These are phyloP conservation scores for Talaromyces sp. DNA, from an alignment of 2,329 filamentous ascomycete genomes.

Conservation along the genomic window DNA sequence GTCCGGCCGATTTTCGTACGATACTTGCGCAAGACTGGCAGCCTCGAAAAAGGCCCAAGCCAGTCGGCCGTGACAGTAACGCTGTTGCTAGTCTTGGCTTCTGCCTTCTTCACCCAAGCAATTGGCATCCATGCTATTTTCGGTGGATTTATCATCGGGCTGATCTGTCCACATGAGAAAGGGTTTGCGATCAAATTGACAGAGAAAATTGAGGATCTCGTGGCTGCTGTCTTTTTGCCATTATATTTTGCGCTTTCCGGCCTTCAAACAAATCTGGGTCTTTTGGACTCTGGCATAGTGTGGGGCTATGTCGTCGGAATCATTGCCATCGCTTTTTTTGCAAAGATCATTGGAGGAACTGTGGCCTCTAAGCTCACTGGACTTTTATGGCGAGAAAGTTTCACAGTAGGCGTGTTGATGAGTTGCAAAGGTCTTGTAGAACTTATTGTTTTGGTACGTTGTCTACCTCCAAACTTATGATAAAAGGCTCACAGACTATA, in stretches of 20 bases:
- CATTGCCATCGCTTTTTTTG: conserved; percentile 74
- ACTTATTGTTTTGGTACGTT: conserved; percentile 79
- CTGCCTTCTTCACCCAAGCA: conserved; percentile 81
- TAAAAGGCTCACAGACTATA: conserved; percentile 26
- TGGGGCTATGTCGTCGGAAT: conserved; percentile 90
- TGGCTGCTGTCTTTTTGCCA: conserved; percentile 77
- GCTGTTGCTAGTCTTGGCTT: conserved; percentile 71
- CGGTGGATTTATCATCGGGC: conserved; percentile 80
- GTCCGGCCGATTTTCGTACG: conserved; percentile 73
- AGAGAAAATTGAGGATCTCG: conserved; percentile 90
- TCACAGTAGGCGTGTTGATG: conserved; percentile 87
- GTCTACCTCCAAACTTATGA: conserved; percentile 4
- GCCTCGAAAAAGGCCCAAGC: conserved; percentile 80
- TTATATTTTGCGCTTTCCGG: conserved; percentile 93
- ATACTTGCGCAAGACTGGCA: conserved; percentile 68
- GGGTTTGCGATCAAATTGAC: conserved; percentile 88
- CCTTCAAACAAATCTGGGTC: conserved; percentile 78
- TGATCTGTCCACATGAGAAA: conserved; percentile 86
- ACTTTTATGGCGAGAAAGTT: conserved; percentile 83
- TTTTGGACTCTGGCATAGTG: conserved; percentile 74
- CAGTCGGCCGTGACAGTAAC: conserved; percentile 82
- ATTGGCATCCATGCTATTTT: conserved; percentile 96
- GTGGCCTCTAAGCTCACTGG: conserved; percentile 72
- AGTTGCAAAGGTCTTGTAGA: conserved; percentile 95
- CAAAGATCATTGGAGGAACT: conserved; percentile 80